Conservation (phyloP, 2,329 filamentous ascomycete species). For the Fusarium miscanthi region DNA sequence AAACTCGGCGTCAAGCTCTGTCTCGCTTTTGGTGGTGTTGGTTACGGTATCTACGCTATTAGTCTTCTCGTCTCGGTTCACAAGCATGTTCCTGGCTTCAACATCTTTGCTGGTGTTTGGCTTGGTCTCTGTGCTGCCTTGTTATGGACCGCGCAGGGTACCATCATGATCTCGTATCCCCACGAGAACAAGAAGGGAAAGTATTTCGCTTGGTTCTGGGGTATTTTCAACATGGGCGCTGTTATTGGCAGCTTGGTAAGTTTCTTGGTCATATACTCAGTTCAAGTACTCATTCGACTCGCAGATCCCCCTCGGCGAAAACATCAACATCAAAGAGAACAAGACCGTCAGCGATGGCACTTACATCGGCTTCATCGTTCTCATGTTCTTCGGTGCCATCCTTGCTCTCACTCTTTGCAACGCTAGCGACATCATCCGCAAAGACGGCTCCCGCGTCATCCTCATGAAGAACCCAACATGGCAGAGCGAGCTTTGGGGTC, state of each 20-base stretch:
- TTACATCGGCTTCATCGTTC: conserved; percentile 89
- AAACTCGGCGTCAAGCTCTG: conserved; percentile 75
- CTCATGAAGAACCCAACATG: conserved; percentile 92
- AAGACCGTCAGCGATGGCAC: conserved; percentile 76
- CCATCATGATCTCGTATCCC: conserved; percentile 92
- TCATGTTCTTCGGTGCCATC: conserved; percentile 78
- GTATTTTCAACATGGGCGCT: conserved; percentile 92
- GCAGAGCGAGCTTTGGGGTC: conserved; percentile 80
- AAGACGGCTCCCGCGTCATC: conserved; percentile 83
- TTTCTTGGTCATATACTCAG: background rate
- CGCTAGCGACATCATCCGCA: conserved; percentile 76
- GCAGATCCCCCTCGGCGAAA: conserved; percentile 60
- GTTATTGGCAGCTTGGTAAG: conserved; percentile 80
- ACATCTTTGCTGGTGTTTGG: conserved; percentile 78
- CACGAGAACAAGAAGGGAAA: conserved; percentile 83
- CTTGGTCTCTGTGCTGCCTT: conserved; percentile 83
- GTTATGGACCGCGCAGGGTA: conserved; percentile 84
- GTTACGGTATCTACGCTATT: conserved; percentile 77
- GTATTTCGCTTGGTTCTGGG: conserved; percentile 93
- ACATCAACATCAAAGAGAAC: conserved; percentile 38
- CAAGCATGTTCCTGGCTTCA: conserved; percentile 54
- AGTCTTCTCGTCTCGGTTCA: conserved; percentile 77
- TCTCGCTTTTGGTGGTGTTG: conserved; percentile 77
- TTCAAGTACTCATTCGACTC: conserved; percentile 52
- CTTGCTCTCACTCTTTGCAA: conserved; percentile 78